These are phyloP conservation scores for Yamadazyma aaseri DNA, from an alignment of 1,139 yeast species.

Conservation along the genomic window DNA sequence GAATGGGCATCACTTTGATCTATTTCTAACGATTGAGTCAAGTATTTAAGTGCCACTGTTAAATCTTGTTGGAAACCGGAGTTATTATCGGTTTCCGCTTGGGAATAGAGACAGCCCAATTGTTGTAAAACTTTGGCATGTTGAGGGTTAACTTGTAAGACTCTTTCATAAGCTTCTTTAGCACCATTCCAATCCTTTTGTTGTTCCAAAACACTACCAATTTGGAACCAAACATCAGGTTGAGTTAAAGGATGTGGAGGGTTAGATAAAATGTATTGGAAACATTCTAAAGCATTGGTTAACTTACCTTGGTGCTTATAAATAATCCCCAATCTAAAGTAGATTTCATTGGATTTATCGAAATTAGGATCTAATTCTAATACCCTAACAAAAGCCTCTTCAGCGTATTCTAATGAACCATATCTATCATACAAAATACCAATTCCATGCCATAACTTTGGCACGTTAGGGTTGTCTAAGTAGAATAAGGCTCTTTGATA, in stretches of 20 bases:
- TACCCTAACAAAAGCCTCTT: conserved; percentile 95
- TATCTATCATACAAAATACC: conserved; percentile 94
- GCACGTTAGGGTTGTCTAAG: conserved; percentile 90
- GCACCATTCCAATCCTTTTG: conserved; percentile 92
- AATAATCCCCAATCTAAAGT: conserved; percentile 94
- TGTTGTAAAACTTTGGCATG: conserved; percentile 96
- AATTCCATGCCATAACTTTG: conserved; percentile 97
- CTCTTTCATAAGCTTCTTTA: conserved; percentile 92
- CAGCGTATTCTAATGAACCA: conserved; percentile 95
- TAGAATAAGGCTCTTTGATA: conserved; percentile 94
- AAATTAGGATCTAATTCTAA: conserved; percentile 93
- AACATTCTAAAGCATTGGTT: conserved; percentile 86
- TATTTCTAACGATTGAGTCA: conserved; percentile 83
- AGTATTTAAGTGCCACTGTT: conserved; percentile 75
- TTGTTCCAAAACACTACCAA: conserved; percentile 93
- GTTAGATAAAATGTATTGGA: conserved; percentile 81
- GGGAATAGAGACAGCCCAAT: conserved; percentile 92
- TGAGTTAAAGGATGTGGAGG: conserved; percentile 97
- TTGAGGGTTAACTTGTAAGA: conserved; percentile 82
- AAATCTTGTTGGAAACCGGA: conserved; percentile 59
- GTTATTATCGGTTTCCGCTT: conserved; percentile 49
- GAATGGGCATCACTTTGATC: conserved; percentile 92
- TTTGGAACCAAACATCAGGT: conserved; percentile 98
- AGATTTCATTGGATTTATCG: conserved; percentile 94
- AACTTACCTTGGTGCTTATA: conserved; percentile 92